These are phyloP conservation scores for Vitis cinerea DNA, from an alignment of 164 flowering plant genomes.

Conservation along the genomic window DNA sequence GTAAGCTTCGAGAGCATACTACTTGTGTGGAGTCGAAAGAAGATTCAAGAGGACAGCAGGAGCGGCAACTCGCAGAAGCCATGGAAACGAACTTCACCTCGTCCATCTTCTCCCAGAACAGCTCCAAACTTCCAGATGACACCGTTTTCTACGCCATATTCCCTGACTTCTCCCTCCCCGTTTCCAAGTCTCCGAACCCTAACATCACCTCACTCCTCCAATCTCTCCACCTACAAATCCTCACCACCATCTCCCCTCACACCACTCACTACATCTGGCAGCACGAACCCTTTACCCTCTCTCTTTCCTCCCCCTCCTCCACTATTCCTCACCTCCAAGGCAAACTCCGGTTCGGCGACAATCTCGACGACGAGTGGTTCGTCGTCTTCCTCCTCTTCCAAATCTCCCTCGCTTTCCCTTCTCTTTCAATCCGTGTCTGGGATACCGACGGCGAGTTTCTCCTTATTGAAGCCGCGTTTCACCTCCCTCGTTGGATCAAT, in stretches of 20 bases:
- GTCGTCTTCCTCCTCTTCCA: slow-evolving; percentile 69
- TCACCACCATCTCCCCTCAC: slow-evolving; percentile 46
- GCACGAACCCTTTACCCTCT: slow-evolving; percentile 77
- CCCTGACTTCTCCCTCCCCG: slow-evolving; percentile 46
- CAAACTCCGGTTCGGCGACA: slow-evolving; percentile 71
- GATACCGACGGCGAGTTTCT: slow-evolving; percentile 94
- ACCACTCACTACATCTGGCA: slow-evolving; percentile 76
- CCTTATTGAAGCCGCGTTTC: slow-evolving; percentile 82
- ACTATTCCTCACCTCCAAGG: slow-evolving; percentile 64
- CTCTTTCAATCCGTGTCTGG: slow-evolving; percentile 54
- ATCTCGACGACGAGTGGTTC: slow-evolving; percentile 97
- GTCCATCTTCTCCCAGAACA: slow-evolving; percentile 29
- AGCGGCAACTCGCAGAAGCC: slow-evolving; percentile 4
- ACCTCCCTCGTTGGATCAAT: slow-evolving; percentile 80
- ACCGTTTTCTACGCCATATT: slow-evolving; percentile 68
- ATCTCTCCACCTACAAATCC: slow-evolving; percentile 68
- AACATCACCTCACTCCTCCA: slow-evolving; percentile 33
- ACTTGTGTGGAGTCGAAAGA: too few species aligned
- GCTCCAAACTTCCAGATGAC: slow-evolving; percentile 62
- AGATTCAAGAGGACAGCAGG: too few species aligned
- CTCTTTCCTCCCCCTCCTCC: slow-evolving; percentile 28
- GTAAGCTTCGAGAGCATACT: too few species aligned
- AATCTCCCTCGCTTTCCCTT: slow-evolving; percentile 39
- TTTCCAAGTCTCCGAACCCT: slow-evolving; percentile 20
- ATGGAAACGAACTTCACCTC: slow-evolving; percentile 20